A percentile compares a stretch with the other conserved stretches of the same genome.
Conservation (phyloP, 306 rosid genomes). For the Carpinus fangiana region DNA sequence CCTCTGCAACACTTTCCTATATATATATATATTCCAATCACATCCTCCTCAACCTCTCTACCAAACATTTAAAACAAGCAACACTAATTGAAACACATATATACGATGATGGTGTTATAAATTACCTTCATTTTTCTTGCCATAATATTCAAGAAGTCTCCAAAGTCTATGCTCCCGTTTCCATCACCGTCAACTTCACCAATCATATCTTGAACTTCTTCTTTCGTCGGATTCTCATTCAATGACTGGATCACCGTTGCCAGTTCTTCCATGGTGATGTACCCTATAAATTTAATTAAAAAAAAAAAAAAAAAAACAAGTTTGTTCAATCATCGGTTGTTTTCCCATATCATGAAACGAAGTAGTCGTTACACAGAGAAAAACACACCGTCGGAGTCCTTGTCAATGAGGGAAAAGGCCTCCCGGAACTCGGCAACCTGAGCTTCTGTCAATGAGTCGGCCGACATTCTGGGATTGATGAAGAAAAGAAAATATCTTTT, state of each 20-base stretch:
- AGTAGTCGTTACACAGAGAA: not conserved
- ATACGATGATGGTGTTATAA: not conserved
- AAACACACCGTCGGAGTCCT: slow-evolving; percentile 49
- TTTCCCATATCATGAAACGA: too few relatives aligned
- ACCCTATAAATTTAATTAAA: slow-evolving; percentile 27
- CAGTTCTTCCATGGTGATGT: slow-evolving; percentile 42
- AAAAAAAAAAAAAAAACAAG: too few relatives aligned
- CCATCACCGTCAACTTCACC: slow-evolving; percentile 38
- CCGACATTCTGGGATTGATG: slow-evolving; percentile 29
- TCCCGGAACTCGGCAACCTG: slow-evolving; percentile 53
- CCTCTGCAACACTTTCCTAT: slow-evolving; percentile 49
- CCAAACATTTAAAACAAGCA: not conserved
- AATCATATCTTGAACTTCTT: slow-evolving; percentile 49
- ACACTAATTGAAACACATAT: too few relatives aligned
- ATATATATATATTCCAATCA: not conserved
- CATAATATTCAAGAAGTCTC: slow-evolving; percentile 53
- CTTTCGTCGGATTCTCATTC: slow-evolving; percentile 46
- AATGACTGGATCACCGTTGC: slow-evolving; percentile 37
- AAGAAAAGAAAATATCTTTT: not conserved
- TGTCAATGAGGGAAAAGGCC: slow-evolving; percentile 52
- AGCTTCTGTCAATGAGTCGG: slow-evolving; percentile 32
- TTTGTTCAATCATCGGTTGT: too few relatives aligned
- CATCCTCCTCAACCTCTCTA: not conserved
- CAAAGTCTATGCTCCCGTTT: slow-evolving; percentile 46
- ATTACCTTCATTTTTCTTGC: slow-evolving; percentile 53